Evolutionary conservation across 1,284 basidiomycete species (phyloP), one percentile per base, ranked within the genome.

Genomic region (Melanopsichium pennsylvanicum): DNA sequence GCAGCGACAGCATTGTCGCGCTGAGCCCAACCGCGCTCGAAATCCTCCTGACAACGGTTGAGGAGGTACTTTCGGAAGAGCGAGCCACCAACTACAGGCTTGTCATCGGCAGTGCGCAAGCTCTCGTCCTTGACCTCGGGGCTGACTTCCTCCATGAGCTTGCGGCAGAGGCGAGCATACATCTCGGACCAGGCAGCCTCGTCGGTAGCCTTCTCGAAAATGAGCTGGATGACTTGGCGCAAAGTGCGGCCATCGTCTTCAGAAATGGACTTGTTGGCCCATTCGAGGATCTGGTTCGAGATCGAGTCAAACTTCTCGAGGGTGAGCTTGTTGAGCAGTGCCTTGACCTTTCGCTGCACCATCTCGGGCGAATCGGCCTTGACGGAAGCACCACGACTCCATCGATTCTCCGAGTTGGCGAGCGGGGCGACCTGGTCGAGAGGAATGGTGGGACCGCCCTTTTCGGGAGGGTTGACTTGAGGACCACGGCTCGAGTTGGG

Each of bases 301-400:
- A 97, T 96, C 7, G 90, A 90, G 74, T 95, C 92, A 85, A 97
- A 97, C 81, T 91, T 92, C 84, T 97, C 93, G 86, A 94, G 89
- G 1, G 94, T 95, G 42, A 97, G 87, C 85, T 95, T 97, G 87
- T 97, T 97, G 78, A 98, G 89, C 62, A 97, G 83, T 46, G 85
- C 85, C 83, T 92, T 94, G 84, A 97, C 93, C 84, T 96, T 97
- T 59, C 93, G 89, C 76, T 95, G 92, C 27, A 97, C 91, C 70
- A 90, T 83, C 73, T 90, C 90, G 0, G 90, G 88, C 4, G 90
- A 89, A 49, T 90, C 89, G 15, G 84, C 82, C 60, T 75, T 75
- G 64, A 70, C 56, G 8, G 45, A 44, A 25, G 48, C 50, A 39
- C 58, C 59, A 35, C 61, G 59, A 21, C 75, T 80, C 95, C 95